phyloP scores from a whole-genome alignment of 805 yeast genomes.

The Candida odintsovae region DNA sequence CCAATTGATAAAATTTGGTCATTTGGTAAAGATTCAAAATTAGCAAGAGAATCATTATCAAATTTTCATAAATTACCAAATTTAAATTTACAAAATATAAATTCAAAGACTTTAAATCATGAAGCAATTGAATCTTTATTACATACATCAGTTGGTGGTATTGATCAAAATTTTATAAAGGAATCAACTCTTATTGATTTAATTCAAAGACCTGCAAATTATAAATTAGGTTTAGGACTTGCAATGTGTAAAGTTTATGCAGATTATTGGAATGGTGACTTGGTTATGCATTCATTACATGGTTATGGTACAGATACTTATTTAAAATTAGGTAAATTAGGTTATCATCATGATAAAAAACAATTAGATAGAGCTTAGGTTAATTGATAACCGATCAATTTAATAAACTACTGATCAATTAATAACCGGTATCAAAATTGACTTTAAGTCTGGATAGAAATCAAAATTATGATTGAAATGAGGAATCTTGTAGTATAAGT shows the following conservation, averaged over 20 bases:
- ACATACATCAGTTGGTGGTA: constrained; percentile 37
- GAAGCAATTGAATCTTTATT: constrained; percentile 26
- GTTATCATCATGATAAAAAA: constrained; percentile 55
- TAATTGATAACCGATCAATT: too few relatives aligned
- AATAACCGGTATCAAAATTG: too few relatives aligned
- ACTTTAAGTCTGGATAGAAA: too few relatives aligned
- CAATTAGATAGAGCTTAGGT: constrained; percentile 65
- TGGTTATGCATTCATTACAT: constrained; percentile 75
- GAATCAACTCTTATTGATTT: constrained; percentile 52
- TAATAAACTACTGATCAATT: too few relatives aligned
- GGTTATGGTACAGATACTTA: constrained; percentile 93
- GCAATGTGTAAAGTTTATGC: constrained; percentile 93
- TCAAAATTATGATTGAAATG: too few relatives aligned
- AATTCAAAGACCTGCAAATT: constrained; percentile 66
- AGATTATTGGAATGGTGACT: constrained; percentile 94
- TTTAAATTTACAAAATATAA: constrained; percentile 28
- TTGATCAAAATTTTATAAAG: constrained; percentile 24
- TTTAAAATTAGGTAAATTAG: constrained; percentile 72
- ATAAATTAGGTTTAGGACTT: constrained; percentile 78
- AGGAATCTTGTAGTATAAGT: too few relatives aligned
- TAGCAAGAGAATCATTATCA: constrained; percentile 51
- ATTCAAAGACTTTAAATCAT: constrained; percentile 15
- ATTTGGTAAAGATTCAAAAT: constrained; percentile 65
- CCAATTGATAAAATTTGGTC: constrained; percentile 73
- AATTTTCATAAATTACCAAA: constrained; percentile 72